A percentile compares a stretch with the other conserved stretches of the same genome.
phyloP scores from a whole-genome alignment of 2,329 filamentous ascomycete species.

The Alternaria burnsii region DNA sequence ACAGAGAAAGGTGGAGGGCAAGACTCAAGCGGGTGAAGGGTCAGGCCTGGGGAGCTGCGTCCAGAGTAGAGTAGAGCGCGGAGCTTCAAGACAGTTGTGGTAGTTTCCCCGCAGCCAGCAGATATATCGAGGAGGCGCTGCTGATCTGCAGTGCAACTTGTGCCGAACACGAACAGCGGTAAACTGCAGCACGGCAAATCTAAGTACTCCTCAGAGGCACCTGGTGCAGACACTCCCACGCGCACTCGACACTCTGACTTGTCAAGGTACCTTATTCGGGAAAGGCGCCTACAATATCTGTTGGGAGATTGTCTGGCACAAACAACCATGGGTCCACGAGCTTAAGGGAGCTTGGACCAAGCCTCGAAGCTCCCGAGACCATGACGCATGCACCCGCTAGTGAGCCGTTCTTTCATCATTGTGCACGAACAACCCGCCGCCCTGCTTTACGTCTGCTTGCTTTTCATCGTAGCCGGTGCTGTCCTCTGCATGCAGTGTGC shows the following conservation, averaged over 20 bases:
- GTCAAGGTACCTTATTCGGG: neutral
- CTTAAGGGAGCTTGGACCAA: conserved; percentile 23
- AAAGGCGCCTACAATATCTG: conserved; percentile 17
- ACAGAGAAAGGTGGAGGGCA: conserved; percentile 4
- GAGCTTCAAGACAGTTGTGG: conserved; percentile 23
- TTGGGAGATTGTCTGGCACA: conserved; percentile 28
- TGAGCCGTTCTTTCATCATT: conserved; percentile 17
- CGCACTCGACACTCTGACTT: neutral
- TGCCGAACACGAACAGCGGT: conserved; percentile 32
- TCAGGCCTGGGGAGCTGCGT: neutral
- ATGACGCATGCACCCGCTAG: conserved; percentile 16
- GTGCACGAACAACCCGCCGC: conserved; percentile 6
- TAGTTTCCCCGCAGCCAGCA: conserved; percentile 38
- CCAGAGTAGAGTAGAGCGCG: conserved; percentile 7
- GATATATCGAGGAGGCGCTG: conserved; percentile 32
- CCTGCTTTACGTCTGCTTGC: conserved; percentile 1
- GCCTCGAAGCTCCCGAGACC: conserved; percentile 12
- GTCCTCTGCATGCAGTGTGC: neutral
- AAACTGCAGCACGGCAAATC: conserved; percentile 29
- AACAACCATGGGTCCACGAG: conserved; percentile 14
- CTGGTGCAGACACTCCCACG: neutral
- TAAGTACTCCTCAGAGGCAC: neutral
- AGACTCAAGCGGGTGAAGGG: conserved; percentile 1
- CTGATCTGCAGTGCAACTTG: conserved; percentile 29
- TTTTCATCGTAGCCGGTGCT: neutral